phyloP scores from a whole-genome alignment of 768 basidiomycete species.

The Kwoniella shandongensis region DNA sequence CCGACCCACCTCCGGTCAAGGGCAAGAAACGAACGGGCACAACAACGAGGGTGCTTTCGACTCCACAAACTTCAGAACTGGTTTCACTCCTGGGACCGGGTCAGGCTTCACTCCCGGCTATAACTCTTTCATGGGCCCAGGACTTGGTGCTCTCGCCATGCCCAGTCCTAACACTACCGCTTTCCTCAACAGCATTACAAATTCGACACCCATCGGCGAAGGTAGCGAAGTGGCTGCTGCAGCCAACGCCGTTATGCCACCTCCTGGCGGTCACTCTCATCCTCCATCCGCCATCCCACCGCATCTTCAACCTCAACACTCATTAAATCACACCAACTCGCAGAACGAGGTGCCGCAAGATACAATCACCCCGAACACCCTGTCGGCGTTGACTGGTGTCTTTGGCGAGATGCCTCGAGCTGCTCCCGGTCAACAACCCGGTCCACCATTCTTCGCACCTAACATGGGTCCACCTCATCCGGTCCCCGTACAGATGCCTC shows the following conservation, averaged over 20 bases:
- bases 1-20: slow-evolving; percentile 9
- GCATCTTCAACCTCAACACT: slow-evolving; percentile 38
- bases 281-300: slow-evolving; percentile 41
- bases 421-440: slow-evolving; percentile 18
- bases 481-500: slow-evolving; percentile 25
- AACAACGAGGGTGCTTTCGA: slow-evolving; percentile 61
- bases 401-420: slow-evolving; percentile 59
- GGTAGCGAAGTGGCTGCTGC: slow-evolving; percentile 23
- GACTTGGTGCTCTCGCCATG: slow-evolving; percentile 65
- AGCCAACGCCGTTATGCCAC: slow-evolving; percentile 6
- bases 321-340: slow-evolving; percentile 29
- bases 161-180: slow-evolving; percentile 86
- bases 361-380: slow-evolving; percentile 66
- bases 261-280: slow-evolving; percentile 6
- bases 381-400: slow-evolving; percentile 77
- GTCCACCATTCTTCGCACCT: slow-evolving; percentile 10
- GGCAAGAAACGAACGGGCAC: slow-evolving; percentile 5
- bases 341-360: slow-evolving; percentile 36
- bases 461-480: slow-evolving; percentile 21
- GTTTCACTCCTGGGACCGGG: slow-evolving; percentile 67
- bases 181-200: slow-evolving; percentile 87
- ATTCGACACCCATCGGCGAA: slow-evolving; percentile 54
- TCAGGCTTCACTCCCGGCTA: slow-evolving; percentile 73
- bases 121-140: slow-evolving; percentile 58
- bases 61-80: slow-evolving; percentile 68